Evolutionary conservation across 2,329 filamentous ascomycete species (phyloP).

Genomic region (Aureobasidium vineae): DNA sequence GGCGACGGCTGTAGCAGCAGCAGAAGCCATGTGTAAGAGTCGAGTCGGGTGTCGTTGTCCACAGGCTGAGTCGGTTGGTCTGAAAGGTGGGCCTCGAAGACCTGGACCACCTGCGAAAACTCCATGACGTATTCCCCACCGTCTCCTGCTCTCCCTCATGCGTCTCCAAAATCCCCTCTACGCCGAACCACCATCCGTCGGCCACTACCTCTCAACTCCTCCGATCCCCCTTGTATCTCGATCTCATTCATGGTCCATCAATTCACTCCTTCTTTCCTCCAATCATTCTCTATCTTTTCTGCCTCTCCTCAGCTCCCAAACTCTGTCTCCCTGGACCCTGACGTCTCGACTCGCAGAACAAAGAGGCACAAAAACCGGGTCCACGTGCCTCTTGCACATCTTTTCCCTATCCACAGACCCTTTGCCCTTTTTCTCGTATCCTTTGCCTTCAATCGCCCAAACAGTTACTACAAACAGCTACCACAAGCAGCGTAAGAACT

Average conservation of each 20-base stretch:
- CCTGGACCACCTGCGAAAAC: not conserved
- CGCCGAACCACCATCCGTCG: not conserved
- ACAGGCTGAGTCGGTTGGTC: not conserved
- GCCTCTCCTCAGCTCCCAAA: not conserved
- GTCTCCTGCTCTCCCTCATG: not conserved
- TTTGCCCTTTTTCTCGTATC: not conserved
- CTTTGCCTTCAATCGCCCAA: not conserved
- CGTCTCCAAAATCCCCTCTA: not conserved
- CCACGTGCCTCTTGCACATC: not conserved
- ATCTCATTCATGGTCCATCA: too few relatives aligned
- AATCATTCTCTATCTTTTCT: not conserved
- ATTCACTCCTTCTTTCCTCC: too few relatives aligned
- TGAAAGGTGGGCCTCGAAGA: constrained; percentile 3
- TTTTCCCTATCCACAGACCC: not conserved
- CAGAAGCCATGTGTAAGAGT: not conserved
- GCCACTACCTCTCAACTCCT: too few relatives aligned
- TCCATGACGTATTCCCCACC: not conserved
- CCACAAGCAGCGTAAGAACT: not conserved
- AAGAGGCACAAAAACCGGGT: not conserved
- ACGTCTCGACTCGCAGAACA: not conserved
- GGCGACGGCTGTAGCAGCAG: not conserved
- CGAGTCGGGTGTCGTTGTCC: not conserved
- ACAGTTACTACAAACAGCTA: not conserved
- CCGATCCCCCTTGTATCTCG: too few relatives aligned
- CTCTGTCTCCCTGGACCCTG: not conserved